Evolutionary conservation across 306 rosid genomes (phyloP).

Genomic region (Boehmeria nivea): DNA sequence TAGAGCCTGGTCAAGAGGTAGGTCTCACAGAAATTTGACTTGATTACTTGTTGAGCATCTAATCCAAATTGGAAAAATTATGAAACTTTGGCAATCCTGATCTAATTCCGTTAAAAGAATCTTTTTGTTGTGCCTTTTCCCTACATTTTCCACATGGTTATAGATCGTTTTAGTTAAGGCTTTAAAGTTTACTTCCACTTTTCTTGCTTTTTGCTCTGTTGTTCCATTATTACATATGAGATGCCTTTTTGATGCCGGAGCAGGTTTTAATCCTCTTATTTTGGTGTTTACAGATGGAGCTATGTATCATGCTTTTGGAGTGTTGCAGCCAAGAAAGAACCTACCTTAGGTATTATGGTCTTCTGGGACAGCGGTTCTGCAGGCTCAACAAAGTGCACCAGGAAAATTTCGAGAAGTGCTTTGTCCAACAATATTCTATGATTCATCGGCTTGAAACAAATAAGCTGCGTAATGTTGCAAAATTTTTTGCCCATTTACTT

Average conservation of each 20-base stretch:
- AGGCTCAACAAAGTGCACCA: slow-evolving; percentile 80
- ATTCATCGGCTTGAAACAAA: slow-evolving; percentile 81
- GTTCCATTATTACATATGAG: not conserved
- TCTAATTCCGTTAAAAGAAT: no score
- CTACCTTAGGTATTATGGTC: slow-evolving; percentile 80
- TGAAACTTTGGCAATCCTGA: not conserved
- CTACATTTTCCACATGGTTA: not conserved
- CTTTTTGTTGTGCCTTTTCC: not conserved
- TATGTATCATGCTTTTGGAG: slow-evolving; percentile 73
- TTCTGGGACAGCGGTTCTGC: slow-evolving; percentile 84
- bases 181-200: no score
- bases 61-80: not conserved
- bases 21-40: slow-evolving; percentile 10
- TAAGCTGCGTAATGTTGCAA: slow-evolving; percentile 71
- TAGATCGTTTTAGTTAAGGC: no score
- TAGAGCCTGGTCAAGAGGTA: slow-evolving; percentile 98
- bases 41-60: not conserved
- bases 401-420: slow-evolving; percentile 88
- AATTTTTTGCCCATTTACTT: slow-evolving; percentile 84
- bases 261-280: slow-evolving; percentile 10
- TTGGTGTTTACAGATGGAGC: slow-evolving; percentile 49
- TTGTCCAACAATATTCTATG: slow-evolving; percentile 91
- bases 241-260: not conserved
- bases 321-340: slow-evolving; percentile 86
- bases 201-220: no score